A percentile compares a stretch with the other conserved stretches of the same genome.
Conservation (phyloP, 1,284 basidiomycete genomes). For the Cryptococcus sp. region DNA sequence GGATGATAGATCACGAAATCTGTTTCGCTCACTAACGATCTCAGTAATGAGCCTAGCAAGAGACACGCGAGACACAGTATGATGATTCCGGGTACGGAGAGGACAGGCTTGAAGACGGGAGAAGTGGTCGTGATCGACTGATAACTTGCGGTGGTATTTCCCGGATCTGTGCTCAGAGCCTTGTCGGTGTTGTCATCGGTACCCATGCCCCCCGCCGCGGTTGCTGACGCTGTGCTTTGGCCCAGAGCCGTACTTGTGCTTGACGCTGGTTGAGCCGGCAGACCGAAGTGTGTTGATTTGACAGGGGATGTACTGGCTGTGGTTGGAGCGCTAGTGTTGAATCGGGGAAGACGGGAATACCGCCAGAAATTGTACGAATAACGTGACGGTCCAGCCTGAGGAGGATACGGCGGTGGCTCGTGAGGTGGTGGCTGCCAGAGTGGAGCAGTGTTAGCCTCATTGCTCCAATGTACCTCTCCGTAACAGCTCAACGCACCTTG, state of each 20-base stretch:
- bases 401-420: constrained; percentile 11
- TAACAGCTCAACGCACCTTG: constrained; percentile 7
- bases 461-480: no score
- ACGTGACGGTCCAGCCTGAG: constrained; percentile 11
- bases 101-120: constrained; percentile 19
- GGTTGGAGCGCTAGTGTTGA: constrained; percentile 21
- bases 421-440: constrained; percentile 4
- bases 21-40: constrained; percentile 76
- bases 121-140: neutral
- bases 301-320: constrained; percentile 18
- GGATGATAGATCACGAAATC: constrained; percentile 82
- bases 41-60: constrained; percentile 82
- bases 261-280: neutral
- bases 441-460: neutral
- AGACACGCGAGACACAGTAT: constrained; percentile 84
- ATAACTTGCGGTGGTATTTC: no score
- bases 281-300: neutral
- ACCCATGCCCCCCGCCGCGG: no score
- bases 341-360: constrained; percentile 25
- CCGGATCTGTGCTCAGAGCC: no score
- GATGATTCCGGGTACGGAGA: constrained; percentile 60
- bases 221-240: no score
- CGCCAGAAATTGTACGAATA: constrained; percentile 24
- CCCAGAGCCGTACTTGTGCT: neutral
- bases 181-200: neutral